Evolutionary conservation across 306 rosid genomes (phyloP).

Genomic region (Phaseolus lunatus): DNA sequence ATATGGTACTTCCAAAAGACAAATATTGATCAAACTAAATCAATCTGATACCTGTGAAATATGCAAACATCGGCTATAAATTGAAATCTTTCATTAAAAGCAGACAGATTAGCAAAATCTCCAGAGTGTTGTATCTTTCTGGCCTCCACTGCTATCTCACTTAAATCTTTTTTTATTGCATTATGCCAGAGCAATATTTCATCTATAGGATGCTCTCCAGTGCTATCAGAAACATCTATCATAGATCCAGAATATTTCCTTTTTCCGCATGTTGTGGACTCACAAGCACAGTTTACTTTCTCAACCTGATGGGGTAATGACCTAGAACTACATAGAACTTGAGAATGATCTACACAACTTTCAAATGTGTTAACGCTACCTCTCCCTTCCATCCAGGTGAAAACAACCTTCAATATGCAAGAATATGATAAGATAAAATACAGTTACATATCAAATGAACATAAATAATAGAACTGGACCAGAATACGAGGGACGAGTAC

Average conservation of each 20-base stretch:
- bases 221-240: slow-evolving; percentile 60
- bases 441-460: slow-evolving; percentile 35
- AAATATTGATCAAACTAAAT: slow-evolving; percentile 37
- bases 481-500: background rate
- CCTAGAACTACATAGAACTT: slow-evolving; percentile 55
- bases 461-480: slow-evolving; percentile 31
- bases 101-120: slow-evolving; percentile 78
- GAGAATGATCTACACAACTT: slow-evolving; percentile 59
- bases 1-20: slow-evolving; percentile 32
- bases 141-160: slow-evolving; percentile 77
- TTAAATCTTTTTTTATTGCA: slow-evolving; percentile 87
- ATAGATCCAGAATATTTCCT: slow-evolving; percentile 74
- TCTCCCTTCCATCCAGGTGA: slow-evolving; percentile 89
- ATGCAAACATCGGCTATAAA: slow-evolving; percentile 96
- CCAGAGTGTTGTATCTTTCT: slow-evolving; percentile 61
- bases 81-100: slow-evolving; percentile 87
- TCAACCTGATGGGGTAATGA: slow-evolving; percentile 54
- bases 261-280: slow-evolving; percentile 70
- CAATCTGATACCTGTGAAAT: slow-evolving; percentile 82
- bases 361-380: slow-evolving; percentile 44
- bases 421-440: slow-evolving; percentile 35
- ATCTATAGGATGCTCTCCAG: slow-evolving; percentile 81
- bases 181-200: slow-evolving; percentile 98
- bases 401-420: slow-evolving; percentile 78
- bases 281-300: slow-evolving; percentile 65